These are phyloP conservation scores for Acanthamoeba quina DNA, from an alignment of 208 protist species.

Conservation along the genomic window DNA sequence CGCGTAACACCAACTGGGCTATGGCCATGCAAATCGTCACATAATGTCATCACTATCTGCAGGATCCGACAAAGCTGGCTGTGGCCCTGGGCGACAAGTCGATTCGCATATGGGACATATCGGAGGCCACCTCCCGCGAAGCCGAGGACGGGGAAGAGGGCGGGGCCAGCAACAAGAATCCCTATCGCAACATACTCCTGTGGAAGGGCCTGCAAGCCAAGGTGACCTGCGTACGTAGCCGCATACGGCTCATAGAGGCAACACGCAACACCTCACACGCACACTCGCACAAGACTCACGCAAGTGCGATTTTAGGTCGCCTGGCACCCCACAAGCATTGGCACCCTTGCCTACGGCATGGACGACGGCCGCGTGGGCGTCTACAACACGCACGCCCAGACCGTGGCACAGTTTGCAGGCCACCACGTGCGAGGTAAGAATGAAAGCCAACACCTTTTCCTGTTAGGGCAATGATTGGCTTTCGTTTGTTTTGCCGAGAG, in stretches of 20 bases:
- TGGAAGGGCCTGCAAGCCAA: conserved; percentile 62
- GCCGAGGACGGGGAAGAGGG: background rate
- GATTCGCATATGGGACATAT: conserved; percentile 55
- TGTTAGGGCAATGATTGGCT: too few relatives aligned
- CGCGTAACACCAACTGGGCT: background rate
- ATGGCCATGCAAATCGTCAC: background rate
- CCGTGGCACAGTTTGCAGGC: conserved; percentile 47
- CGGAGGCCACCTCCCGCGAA: conserved; percentile 30
- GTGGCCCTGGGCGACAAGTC: conserved; percentile 48
- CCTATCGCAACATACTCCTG: conserved; percentile 27
- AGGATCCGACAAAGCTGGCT: conserved; percentile 66
- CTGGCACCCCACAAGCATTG: conserved; percentile 21
- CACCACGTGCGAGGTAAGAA: conserved; percentile 23
- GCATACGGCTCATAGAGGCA: background rate
- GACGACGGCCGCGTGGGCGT: conserved; percentile 60
- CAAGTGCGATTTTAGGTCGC: background rate
- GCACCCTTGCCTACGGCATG: conserved; percentile 44
- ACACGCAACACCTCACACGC: background rate
- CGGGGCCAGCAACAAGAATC: conserved; percentile 19
- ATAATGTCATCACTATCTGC: too few relatives aligned
- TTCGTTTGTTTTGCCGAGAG: too few relatives aligned
- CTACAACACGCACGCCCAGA: conserved; percentile 58
- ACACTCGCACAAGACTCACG: background rate
- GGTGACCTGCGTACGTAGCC: conserved; percentile 58
- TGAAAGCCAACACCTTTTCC: too few relatives aligned